Base-by-base conservation (phyloP, 2,329 filamentous ascomycete species). In the Keithomyces neogunnii region DNA sequence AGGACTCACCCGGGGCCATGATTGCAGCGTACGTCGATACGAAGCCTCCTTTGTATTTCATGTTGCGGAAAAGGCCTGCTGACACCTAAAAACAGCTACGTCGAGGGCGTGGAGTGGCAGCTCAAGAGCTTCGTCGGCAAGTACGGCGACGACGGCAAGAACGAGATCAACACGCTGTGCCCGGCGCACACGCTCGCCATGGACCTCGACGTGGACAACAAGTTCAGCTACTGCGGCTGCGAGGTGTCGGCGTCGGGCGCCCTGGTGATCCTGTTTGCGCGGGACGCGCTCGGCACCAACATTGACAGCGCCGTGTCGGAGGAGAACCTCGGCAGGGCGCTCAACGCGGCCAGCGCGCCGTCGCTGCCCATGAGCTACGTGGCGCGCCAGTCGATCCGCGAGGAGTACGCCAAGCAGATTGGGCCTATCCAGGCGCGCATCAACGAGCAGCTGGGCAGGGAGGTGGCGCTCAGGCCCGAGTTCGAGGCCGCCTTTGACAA, bases 161-260 rank as follows among this genome's bases (percentile, higher is more conserved):
- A 60, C 5, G 77, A 80, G 60, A 61, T 81, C 56, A 80, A 81
- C 61, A 62, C 61, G 38, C 69, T 77, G 54, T 68, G 64, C 56
- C 54, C 63, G 29, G 64, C 68, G 2, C 76, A 77, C 54, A 61
- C 67, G 44, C 58, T 79, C 31, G 71, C 70, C 26, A 61, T 81
- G 44, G 71, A 75, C 59, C 52, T 76, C 32, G 76, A 78, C 51
- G 69, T 72, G 26, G 54, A 60, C 9, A 62, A 67, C 10, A 66
- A 68, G 45, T 67, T 73, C 56, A 61, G 59, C 7, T 78, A 76
- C 62, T 70, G 69, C 57, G 74, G 76, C 47, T 62, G 54, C 52
- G 68, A 70, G 48, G 63, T 81, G 45, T 59, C 63, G 1, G 10
- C 56, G 1, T 69, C 73, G 4, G 74, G 75, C 45, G 64, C 69